These are phyloP conservation scores for Heritiera fomes DNA, from an alignment of 345 rosid genomes.

Conservation along the genomic window DNA sequence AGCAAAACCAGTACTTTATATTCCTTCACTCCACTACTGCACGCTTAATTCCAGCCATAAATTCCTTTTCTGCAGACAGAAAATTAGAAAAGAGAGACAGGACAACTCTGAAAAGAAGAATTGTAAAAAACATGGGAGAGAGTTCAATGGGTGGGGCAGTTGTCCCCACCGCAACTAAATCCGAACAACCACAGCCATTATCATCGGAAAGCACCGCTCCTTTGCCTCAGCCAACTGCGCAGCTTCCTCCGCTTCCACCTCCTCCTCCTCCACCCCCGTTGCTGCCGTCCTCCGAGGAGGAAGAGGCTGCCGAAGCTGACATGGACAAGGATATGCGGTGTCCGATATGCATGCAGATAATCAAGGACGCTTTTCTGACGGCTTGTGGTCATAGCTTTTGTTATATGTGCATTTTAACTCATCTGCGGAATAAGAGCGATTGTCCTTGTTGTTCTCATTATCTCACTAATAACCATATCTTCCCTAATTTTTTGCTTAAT, in stretches of 20 bases:
- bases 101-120: not conserved
- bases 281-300: not conserved
- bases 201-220: conserved; percentile 3
- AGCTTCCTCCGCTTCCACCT: not conserved
- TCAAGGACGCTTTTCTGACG: conserved; percentile 52
- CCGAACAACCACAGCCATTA: conserved; percentile 15
- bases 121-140: conserved; percentile 25
- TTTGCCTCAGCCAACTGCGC: not conserved
- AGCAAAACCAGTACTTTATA: not conserved
- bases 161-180: conserved; percentile 31
- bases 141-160: conserved; percentile 31
- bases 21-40: not conserved
- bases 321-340: conserved; percentile 47
- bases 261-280: not conserved
- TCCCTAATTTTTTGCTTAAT: conserved; percentile 51
- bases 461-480: conserved; percentile 45
- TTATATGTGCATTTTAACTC: conserved; percentile 50
- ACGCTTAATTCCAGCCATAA: not conserved
- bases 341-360: conserved; percentile 64
- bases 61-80: not conserved
- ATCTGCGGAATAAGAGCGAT: conserved; percentile 48
- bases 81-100: not conserved
- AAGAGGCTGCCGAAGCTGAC: conserved; percentile 12
- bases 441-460: conserved; percentile 57
- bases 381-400: conserved; percentile 62